Evolutionary conservation across 305 asterid species (phyloP).

Genomic region (Fraxinus xanthoxyloides): DNA sequence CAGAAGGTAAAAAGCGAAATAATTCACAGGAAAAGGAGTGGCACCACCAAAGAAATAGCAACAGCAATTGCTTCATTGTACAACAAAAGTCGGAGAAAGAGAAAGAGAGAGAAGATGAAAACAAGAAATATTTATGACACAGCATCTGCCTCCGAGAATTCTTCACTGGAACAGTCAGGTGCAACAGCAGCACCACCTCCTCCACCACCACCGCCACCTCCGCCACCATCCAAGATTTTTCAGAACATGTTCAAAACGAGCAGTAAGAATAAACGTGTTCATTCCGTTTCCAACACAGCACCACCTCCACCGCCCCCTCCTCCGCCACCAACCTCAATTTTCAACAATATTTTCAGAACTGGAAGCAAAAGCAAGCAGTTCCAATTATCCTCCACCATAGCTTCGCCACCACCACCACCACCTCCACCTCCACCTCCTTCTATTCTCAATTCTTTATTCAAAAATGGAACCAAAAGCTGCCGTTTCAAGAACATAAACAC

Average conservation of each 20-base stretch:
- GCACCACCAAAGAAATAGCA: slow-evolving; percentile 62
- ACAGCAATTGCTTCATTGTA: slow-evolving; percentile 63
- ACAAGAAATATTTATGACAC: slow-evolving; percentile 42
- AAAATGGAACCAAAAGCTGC: slow-evolving; percentile 58
- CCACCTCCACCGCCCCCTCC: slow-evolving; percentile 70
- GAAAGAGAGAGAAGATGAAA: slow-evolving; percentile 51
- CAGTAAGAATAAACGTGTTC: slow-evolving; percentile 62
- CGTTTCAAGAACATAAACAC: slow-evolving; percentile 38
- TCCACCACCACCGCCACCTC: slow-evolving; percentile 54
- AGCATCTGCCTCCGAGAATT: slow-evolving; percentile 38
- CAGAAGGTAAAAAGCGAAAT: slow-evolving; percentile 31
- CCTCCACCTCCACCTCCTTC: slow-evolving; percentile 62
- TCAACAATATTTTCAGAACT: slow-evolving; percentile 58
- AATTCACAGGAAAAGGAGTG: slow-evolving; percentile 48
- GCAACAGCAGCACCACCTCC: slow-evolving; percentile 40
- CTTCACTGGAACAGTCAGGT: slow-evolving; percentile 36
- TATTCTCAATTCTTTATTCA: slow-evolving; percentile 52
- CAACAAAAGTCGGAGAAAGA: slow-evolving; percentile 53
- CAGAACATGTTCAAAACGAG: slow-evolving; percentile 71
- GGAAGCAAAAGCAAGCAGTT: slow-evolving; percentile 58
- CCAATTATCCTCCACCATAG: slow-evolving; percentile 33
- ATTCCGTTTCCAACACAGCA: slow-evolving; percentile 50
- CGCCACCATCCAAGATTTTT: slow-evolving; percentile 52
- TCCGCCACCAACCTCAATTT: slow-evolving; percentile 58
- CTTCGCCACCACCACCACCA: slow-evolving; percentile 43